Conservation (phyloP, 73 alveolate genomes). For the Tetrahymena elliotti region DNA sequence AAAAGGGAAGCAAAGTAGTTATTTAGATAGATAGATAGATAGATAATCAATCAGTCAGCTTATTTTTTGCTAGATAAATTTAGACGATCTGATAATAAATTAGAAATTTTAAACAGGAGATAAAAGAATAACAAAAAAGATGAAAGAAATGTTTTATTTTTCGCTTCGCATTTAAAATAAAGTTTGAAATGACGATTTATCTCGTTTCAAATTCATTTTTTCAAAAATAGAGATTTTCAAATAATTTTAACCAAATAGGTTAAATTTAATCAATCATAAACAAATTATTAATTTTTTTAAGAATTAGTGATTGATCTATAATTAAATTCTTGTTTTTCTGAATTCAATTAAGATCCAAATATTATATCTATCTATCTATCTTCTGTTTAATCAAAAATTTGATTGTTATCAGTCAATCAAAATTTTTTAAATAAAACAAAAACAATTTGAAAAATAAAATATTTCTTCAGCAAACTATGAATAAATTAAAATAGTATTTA, state of each 20-base stretch:
- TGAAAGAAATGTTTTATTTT: background rate
- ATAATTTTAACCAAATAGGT: background rate
- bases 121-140: background rate
- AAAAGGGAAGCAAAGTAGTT: no score
- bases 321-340: background rate
- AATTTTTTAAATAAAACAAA: no score
- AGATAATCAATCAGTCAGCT: no score
- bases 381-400: background rate
- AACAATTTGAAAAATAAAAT: no score
- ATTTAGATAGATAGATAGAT: no score
- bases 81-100: no score
- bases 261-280: background rate
- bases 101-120: no score
- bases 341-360: background rate
- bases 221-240: background rate
- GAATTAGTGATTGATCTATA: background rate
- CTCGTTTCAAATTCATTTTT: background rate
- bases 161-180: background rate
- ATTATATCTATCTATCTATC: background rate
- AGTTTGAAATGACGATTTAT: background rate
- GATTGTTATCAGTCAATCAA: no score
- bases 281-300: no score
- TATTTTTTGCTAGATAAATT: no score
- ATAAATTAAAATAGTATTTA: no score
- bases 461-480: no score